These are phyloP conservation scores for Cryptosporidium meleagridis DNA, from an alignment of 169 alveolate species.

Conservation along the genomic window DNA sequence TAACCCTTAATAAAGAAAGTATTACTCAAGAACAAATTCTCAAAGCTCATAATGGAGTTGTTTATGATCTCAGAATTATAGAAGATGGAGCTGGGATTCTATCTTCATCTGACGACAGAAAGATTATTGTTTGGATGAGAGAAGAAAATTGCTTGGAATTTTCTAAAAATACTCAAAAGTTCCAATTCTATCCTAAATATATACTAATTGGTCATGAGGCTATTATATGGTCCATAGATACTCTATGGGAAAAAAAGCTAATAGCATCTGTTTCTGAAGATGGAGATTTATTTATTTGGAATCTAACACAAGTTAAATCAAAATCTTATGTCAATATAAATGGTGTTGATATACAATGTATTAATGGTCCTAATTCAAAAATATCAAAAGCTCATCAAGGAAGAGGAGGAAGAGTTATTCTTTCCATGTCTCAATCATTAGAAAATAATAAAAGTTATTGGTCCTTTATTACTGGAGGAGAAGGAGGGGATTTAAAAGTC, in stretches of 20 bases:
- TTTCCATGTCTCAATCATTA: not conserved
- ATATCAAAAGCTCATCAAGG: constrained; percentile 52
- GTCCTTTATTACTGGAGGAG: constrained; percentile 45
- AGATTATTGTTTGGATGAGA: constrained; percentile 38
- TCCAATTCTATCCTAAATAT: not conserved
- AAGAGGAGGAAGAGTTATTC: constrained; percentile 53
- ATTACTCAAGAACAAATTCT: constrained; percentile 7
- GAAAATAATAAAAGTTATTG: not conserved
- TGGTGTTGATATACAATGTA: not conserved
- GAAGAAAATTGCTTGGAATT: not conserved
- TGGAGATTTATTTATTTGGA: constrained; percentile 53
- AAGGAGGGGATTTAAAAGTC: constrained; percentile 63
- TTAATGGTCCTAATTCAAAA: not conserved
- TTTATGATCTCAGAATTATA: constrained; percentile 20
- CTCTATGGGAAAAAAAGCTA: constrained; percentile 34
- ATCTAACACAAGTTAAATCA: not conserved
- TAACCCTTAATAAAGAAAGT: not conserved
- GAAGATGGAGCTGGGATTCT: not conserved
- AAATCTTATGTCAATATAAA: not conserved
- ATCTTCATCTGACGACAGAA: constrained; percentile 71
- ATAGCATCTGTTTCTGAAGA: constrained; percentile 63
- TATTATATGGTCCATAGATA: constrained; percentile 56
- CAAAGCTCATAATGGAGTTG: constrained; percentile 52
- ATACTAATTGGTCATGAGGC: constrained; percentile 41
- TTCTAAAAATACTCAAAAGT: not conserved